Evolutionary conservation across 345 rosid species (phyloP).

Genomic region (Stellera chamaejasme): DNA sequence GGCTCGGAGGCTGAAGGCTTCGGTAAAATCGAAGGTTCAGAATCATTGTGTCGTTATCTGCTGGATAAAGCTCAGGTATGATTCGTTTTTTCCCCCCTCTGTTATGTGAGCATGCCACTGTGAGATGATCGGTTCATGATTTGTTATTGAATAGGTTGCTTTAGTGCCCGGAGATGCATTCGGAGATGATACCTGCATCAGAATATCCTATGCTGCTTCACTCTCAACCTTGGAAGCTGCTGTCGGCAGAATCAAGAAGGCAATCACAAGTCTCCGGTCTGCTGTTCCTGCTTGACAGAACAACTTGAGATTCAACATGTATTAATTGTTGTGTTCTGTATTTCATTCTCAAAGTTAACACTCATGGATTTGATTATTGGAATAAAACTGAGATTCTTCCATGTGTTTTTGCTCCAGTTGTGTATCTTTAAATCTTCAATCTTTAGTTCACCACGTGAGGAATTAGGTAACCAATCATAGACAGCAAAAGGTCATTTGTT

Average conservation of each 20-base stretch:
- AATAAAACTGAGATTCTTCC: conserved; percentile 5
- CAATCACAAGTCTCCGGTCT: conserved; percentile 44
- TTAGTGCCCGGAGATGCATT: conserved; percentile 95
- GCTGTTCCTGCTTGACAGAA: conserved; percentile 37
- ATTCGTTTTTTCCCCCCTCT: neutral
- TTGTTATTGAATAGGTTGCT: conserved; percentile 52
- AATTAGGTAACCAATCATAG: neutral
- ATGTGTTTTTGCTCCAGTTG: neutral
- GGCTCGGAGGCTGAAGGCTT: conserved; percentile 76
- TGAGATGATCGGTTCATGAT: neutral
- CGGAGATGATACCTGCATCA: conserved; percentile 84
- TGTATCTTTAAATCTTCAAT: neutral
- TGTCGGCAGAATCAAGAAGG: conserved; percentile 73
- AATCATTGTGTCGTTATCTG: conserved; percentile 20
- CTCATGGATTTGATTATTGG: conserved; percentile 2
- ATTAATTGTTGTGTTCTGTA: conserved; percentile 4
- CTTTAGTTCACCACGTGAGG: neutral
- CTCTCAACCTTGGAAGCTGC: conserved; percentile 65
- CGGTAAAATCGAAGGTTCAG: conserved; percentile 59
- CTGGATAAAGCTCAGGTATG: conserved; percentile 57
- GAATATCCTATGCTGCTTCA: conserved; percentile 89
- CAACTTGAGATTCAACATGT: neutral
- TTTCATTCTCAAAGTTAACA: neutral
- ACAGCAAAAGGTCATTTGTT: neutral
- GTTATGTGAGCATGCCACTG: neutral